phyloP scores from a whole-genome alignment of 2,329 filamentous ascomycete species.

The Colletotrichum falcatum region DNA sequence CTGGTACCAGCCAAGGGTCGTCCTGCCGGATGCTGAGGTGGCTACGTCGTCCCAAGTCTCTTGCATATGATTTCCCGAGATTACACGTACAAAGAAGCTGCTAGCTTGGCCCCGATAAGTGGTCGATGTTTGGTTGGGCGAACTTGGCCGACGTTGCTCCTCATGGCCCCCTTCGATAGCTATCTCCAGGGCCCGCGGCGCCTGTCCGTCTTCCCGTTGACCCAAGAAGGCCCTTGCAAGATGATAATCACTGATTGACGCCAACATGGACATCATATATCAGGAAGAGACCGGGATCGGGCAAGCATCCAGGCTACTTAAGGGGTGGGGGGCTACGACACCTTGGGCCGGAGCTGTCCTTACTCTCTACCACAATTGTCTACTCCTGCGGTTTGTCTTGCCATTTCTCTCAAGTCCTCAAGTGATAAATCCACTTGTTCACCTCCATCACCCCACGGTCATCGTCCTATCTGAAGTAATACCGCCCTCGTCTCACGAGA shows the following conservation, averaged over 20 bases:
- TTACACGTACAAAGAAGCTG: constrained; percentile 43
- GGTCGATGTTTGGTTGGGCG: constrained; percentile 53
- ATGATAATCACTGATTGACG: constrained; percentile 41
- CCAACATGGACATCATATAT: constrained; percentile 37
- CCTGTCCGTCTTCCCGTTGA: constrained; percentile 38
- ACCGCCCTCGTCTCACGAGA: constrained; percentile 44
- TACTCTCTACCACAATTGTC: constrained; percentile 16
- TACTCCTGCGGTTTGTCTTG: constrained; percentile 11
- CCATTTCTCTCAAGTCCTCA: constrained; percentile 10
- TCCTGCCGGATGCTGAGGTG: constrained; percentile 47
- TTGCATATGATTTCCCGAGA: constrained; percentile 54
- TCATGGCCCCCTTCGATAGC: constrained; percentile 27
- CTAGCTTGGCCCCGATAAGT: constrained; percentile 50
- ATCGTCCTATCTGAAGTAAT: constrained; percentile 14
- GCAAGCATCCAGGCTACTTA: constrained; percentile 36
- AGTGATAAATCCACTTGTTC: constrained; percentile 26
- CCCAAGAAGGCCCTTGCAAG: constrained; percentile 36
- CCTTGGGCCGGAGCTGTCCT: constrained; percentile 19
- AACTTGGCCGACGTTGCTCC: constrained; percentile 24
- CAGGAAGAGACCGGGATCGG: constrained; percentile 16
- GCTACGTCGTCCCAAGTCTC: constrained; percentile 47
- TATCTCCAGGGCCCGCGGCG: constrained; percentile 29
- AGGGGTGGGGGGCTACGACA: constrained; percentile 30
- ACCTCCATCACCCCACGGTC: constrained; percentile 10
- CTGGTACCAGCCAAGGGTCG: constrained; percentile 42